Conservation (phyloP, 2,329 filamentous ascomycete genomes). For the Epichloe sibirici region DNA sequence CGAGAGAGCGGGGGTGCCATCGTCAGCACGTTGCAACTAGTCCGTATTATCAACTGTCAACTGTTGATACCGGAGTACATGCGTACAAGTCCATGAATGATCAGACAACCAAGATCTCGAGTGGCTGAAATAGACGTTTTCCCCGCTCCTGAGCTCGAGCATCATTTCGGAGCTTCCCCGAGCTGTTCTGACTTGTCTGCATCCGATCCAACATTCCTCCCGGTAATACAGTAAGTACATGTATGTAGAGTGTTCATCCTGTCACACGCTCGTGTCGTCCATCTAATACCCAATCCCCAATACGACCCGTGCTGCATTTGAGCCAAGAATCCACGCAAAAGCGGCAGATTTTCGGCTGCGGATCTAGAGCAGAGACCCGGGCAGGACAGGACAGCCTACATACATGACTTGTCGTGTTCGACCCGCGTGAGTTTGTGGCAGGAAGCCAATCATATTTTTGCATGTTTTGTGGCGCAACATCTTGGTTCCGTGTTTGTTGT, state of each 20-base stretch:
- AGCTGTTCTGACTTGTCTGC: background rate
- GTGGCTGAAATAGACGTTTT: no score
- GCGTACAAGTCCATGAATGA: no score
- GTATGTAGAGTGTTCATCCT: background rate
- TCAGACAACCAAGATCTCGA: no score
- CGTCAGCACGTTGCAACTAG: background rate
- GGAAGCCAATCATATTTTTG: background rate
- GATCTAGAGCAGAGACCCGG: background rate
- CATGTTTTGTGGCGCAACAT: background rate
- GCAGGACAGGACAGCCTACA: background rate
- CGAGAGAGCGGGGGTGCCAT: background rate
- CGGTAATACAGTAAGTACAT: no score
- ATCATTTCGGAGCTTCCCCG: background rate
- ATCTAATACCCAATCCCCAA: background rate
- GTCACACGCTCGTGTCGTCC: background rate
- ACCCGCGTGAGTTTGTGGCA: background rate
- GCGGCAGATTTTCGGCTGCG: background rate
- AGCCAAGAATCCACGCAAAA: background rate
- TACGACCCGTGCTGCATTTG: background rate
- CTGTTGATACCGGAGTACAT: no score
- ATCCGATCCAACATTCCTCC: background rate
- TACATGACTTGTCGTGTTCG: background rate
- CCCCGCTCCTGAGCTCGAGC: no score
- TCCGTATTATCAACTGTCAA: no score
- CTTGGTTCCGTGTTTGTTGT: background rate